Conservation (phyloP, 2,329 filamentous ascomycete genomes). For the Chaetomiaceae sp. region DNA sequence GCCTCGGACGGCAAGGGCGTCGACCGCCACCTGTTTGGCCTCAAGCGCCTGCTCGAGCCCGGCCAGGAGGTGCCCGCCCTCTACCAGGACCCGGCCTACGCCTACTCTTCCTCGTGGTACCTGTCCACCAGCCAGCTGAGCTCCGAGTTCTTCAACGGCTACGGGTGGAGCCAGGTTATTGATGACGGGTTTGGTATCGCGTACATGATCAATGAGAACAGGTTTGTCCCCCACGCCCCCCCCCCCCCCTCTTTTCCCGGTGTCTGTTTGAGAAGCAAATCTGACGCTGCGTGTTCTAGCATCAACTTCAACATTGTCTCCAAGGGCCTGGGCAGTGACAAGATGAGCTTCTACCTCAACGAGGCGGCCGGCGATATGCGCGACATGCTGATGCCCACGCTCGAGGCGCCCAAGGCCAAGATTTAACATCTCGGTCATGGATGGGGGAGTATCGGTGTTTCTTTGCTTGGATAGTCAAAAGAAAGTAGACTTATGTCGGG, state of each 20-base stretch:
- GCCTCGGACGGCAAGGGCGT: constrained; percentile 91
- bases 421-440: constrained; percentile 49
- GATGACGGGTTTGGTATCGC: constrained; percentile 95
- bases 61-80: constrained; percentile 78
- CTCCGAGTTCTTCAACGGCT: constrained; percentile 97
- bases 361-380: constrained; percentile 89
- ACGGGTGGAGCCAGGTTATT: constrained; percentile 97
- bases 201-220: constrained; percentile 99
- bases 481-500: not conserved
- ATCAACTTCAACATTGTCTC: constrained; percentile 98
- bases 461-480: not conserved
- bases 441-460: not conserved
- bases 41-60: constrained; percentile 82
- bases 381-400: constrained; percentile 75
- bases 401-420: constrained; percentile 81
- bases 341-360: constrained; percentile 94
- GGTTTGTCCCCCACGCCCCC: constrained; percentile 45
- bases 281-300: constrained; percentile 42
- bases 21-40: constrained; percentile 92
- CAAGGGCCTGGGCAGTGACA: constrained; percentile 83
- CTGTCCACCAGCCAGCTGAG: constrained; percentile 85
- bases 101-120: constrained; percentile 84
- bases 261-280: not conserved
- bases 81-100: constrained; percentile 80
- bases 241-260: not conserved